A percentile compares a stretch with the other conserved stretches of the same genome.
Evolutionary conservation across 2,329 filamentous ascomycete species (phyloP).

Genomic region (Fusarium musae): DNA sequence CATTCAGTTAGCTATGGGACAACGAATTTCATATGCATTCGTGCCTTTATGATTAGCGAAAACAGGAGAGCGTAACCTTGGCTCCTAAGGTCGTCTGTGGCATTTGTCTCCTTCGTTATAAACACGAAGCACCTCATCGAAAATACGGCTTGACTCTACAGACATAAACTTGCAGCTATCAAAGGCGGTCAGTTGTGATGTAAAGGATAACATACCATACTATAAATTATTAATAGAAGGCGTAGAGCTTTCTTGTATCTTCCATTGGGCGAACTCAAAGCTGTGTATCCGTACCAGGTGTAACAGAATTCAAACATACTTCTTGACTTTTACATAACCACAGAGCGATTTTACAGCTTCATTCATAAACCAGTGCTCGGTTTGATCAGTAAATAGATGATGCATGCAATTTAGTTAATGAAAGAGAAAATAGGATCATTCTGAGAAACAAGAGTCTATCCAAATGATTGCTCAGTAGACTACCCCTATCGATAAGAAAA

Average conservation of each 20-base stretch:
- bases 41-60: neutral
- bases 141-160: neutral
- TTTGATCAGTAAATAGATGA: neutral
- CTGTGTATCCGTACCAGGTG: neutral
- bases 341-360: neutral
- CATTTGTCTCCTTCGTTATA: neutral
- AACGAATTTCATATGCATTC: neutral
- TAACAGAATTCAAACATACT: neutral
- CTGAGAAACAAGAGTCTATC: neutral
- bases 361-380: neutral
- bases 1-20: neutral
- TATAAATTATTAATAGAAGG: neutral
- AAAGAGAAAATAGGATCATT: neutral
- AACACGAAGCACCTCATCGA: neutral
- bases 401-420: neutral
- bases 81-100: neutral
- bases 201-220: neutral
- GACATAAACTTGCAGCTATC: neutral
- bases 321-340: neutral
- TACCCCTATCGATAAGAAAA: neutral
- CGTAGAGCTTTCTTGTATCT: neutral
- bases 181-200: neutral
- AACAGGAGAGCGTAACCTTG: neutral
- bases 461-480: neutral
- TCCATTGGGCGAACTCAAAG: neutral